Base-by-base conservation (phyloP, 2,329 filamentous ascomycete genomes). In the Phoma sp. region DNA sequence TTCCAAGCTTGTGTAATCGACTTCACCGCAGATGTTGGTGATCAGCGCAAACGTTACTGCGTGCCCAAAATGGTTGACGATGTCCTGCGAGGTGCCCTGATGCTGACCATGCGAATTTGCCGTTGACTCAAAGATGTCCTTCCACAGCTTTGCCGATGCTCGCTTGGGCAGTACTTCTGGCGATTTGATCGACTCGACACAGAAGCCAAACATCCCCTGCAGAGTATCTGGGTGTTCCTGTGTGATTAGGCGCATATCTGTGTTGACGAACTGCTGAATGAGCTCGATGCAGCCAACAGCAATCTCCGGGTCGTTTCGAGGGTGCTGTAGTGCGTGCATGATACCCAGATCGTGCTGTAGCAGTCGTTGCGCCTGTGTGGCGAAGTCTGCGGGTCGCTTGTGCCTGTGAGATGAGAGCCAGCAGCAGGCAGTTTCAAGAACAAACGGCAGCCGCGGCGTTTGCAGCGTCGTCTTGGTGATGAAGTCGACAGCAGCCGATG, bases 221-320 rank as follows among this genome's bases (percentile, higher is more conserved):
- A 89, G 79, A 10, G 82, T 79, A 1, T 83, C 80, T 10, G 80
- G 72, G 4, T 85, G 80, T 45, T 87, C 82, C 7, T 85, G 75
- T 5, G 91, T 80, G 4, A 93, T 76, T 7, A 88, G 79, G n/a
- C 80, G 76, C 0, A 87, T 80, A 50, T 87, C 83, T 49, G 83
- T 85, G 9, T 80, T 79, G 56, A 91, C 76, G 45, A 92, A 78
- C 21, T 85, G 84, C 48, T 85, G 83, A 7, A 89, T 78, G 53
- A 93, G 87, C 48, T 92, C 88, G 42, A 93, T 88, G 42, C 87
- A 87, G 52, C 87, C 86, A 59, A 93, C 87, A 1, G 90, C 80
- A 10, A 93, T 79, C 59, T 92, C 90, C 0, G 86, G 83, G 54
- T 93, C 90, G 38, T 83, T 82, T 9, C 84, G 83, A 42, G 84